These are phyloP conservation scores for Medicago truncatula DNA, from an alignment of 306 rosid genomes.

Conservation along the genomic window DNA sequence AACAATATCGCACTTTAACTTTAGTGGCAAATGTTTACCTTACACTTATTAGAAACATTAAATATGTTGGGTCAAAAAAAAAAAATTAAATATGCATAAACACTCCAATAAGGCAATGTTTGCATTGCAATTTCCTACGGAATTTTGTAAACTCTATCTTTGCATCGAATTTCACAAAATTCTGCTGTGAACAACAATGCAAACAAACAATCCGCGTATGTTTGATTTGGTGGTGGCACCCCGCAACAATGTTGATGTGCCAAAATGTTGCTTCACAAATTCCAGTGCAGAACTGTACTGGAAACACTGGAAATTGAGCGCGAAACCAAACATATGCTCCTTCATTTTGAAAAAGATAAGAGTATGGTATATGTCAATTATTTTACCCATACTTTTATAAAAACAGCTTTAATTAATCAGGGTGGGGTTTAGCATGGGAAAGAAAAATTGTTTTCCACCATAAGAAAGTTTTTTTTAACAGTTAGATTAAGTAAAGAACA, in stretches of 20 bases:
- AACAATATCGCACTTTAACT: constrained; percentile 5
- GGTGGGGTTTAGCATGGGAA: no score
- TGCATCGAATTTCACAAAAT: background rate
- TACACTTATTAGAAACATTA: background rate
- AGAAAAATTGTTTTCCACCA: no score
- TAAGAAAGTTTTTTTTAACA: no score
- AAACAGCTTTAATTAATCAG: no score
- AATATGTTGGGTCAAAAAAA: no score
- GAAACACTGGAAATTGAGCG: background rate
- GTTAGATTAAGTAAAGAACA: no score
- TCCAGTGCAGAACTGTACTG: background rate
- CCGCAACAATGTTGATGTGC: background rate
- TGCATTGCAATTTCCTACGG: background rate
- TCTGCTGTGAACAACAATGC: background rate
- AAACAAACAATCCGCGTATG: background rate
- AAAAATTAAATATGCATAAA: constrained; percentile 7
- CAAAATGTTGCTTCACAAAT: background rate
- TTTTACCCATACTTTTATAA: background rate
- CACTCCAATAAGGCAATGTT: background rate
- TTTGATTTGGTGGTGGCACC: background rate
- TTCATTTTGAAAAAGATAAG: background rate
- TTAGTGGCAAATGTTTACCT: constrained; percentile 3
- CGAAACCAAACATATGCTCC: background rate
- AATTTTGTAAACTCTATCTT: background rate
- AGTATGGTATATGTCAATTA: background rate